A percentile compares a stretch with the other conserved stretches of the same genome.
Conservation (phyloP, 2,329 filamentous ascomycete genomes). For the Cladophialophora yegresii region DNA sequence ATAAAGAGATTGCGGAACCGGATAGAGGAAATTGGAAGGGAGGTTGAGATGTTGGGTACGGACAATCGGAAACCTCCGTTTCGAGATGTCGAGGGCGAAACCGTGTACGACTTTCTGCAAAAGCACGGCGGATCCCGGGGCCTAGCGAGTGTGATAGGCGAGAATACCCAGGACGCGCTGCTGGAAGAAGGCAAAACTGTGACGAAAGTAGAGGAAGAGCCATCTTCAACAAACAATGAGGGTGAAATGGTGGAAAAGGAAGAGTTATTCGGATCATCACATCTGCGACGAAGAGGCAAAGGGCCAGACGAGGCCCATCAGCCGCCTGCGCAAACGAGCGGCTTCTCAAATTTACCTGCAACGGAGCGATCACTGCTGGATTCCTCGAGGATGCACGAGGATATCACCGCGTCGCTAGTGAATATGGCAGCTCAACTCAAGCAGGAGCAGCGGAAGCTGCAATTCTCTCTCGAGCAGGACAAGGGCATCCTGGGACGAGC, state of each 20-base stretch:
- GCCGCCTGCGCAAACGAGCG: constrained; percentile 33
- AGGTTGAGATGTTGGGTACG: constrained; percentile 27
- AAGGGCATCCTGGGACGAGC: constrained; percentile 72
- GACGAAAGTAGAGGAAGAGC: constrained; percentile 2
- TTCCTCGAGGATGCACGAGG: constrained; percentile 79
- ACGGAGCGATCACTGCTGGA: constrained; percentile 73
- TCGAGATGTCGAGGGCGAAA: constrained; percentile 30
- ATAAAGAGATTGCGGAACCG: constrained; percentile 34
- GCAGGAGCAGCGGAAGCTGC: constrained; percentile 33
- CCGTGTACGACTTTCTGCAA: constrained; percentile 31
- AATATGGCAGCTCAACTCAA: constrained; percentile 64
- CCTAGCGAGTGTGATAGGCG: neutral
- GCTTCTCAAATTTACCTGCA: constrained; percentile 45
- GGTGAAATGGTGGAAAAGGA: constrained; percentile 12
- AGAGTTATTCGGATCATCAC: constrained; percentile 31
- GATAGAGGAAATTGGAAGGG: constrained; percentile 34
- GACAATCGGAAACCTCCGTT: constrained; percentile 18
- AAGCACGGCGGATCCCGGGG: constrained; percentile 2
- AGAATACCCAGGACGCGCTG: constrained; percentile 12
- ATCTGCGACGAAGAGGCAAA: constrained; percentile 27
- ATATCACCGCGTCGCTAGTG: constrained; percentile 77
- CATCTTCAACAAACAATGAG: neutral
- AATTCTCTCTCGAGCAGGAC: constrained; percentile 44
- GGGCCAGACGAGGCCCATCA: constrained; percentile 13
- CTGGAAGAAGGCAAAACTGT: constrained; percentile 25